Conservation (phyloP, 1,284 basidiomycete species). For the Termitomyces sp. region DNA sequence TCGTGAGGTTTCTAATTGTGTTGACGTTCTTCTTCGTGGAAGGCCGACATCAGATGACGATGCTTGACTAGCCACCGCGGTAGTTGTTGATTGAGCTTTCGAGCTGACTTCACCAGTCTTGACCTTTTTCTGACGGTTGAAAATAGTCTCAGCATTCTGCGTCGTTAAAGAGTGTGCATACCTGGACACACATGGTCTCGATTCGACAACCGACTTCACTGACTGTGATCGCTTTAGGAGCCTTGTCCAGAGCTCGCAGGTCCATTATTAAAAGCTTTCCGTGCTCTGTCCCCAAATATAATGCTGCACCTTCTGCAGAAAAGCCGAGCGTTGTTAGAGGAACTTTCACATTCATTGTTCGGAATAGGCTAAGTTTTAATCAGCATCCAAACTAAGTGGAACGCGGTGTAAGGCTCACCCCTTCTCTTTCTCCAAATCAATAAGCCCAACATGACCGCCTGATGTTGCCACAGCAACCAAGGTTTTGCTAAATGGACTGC, state of each 20-base stretch:
- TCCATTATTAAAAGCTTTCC: constrained; percentile 61
- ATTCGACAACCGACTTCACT: constrained; percentile 44
- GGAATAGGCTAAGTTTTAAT: constrained; percentile 42
- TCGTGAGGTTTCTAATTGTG: constrained; percentile 10
- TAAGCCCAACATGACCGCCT: constrained; percentile 48
- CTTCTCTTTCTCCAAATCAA: constrained; percentile 72
- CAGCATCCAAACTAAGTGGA: neutral
- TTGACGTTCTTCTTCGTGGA: constrained; percentile 15
- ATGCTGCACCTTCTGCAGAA: constrained; percentile 59
- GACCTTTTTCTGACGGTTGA: constrained; percentile 29
- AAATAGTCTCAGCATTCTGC: neutral
- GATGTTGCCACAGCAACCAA: constrained; percentile 53
- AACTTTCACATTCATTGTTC: constrained; percentile 46
- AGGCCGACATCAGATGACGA: constrained; percentile 16
- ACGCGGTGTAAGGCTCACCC: constrained; percentile 38
- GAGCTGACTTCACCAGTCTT: constrained; percentile 24
- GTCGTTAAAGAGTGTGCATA: constrained; percentile 22
- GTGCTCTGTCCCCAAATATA: constrained; percentile 59
- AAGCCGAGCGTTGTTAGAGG: constrained; percentile 56
- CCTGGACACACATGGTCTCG: constrained; percentile 53
- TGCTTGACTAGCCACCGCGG: constrained; percentile 12
- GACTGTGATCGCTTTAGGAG: constrained; percentile 47
- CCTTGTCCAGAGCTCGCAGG: constrained; percentile 58
- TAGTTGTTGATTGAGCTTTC: constrained; percentile 17
- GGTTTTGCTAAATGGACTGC: constrained; percentile 71